Base-by-base conservation (phyloP, 2,329 filamentous ascomycete species). In the Claviceps maximensis region DNA sequence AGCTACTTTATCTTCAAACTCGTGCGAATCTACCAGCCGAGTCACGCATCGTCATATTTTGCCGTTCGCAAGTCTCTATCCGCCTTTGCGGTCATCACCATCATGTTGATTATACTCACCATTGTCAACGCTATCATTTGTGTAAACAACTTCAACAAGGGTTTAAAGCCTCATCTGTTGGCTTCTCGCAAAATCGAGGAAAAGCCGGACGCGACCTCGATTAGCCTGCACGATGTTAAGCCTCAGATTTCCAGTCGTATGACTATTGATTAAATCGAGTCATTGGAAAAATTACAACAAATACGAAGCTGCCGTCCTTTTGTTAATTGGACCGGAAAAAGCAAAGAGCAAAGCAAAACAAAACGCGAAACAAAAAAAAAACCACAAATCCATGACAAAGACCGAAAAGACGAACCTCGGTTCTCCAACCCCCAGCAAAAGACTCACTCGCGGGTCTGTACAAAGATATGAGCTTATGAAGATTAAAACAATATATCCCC, bases 1-100 rank as follows among this genome's bases (percentile, higher is more conserved):
- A 88, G 84, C 54, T 98, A 97, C 74, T 98, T 98, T 75, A 79
- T 95, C 65, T 98, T 96, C 80, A 98, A 98, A 77, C 82, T 98
- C 52, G 86, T 93, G 55, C 87, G 93, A 66, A 98, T 98, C 82
- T 98, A 95, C 70, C 82, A 86, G 60, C 73, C 79, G 12, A 67
- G 67, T 45, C 79, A 81, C 60, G 67, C 65, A 50, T 52, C 66
- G 1, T 75, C 81, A 58, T 98, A 97, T 72, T 66, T 76, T 50
- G 84, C 91, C 4, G 91, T 93, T 40, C 81, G 85, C 56, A 86
- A 86, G 63, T 91, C 87, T 17, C 76, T 98, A 63, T 96, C 91
- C 5, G 88, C 89, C 55, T 98, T 98, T 64, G 91, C 93, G 50
- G 83, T 95, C 57, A 84, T 98, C 62, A 96, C 93, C 42, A 87